Conservation (phyloP, 331 rosid species). For the Acacia pycnantha region DNA sequence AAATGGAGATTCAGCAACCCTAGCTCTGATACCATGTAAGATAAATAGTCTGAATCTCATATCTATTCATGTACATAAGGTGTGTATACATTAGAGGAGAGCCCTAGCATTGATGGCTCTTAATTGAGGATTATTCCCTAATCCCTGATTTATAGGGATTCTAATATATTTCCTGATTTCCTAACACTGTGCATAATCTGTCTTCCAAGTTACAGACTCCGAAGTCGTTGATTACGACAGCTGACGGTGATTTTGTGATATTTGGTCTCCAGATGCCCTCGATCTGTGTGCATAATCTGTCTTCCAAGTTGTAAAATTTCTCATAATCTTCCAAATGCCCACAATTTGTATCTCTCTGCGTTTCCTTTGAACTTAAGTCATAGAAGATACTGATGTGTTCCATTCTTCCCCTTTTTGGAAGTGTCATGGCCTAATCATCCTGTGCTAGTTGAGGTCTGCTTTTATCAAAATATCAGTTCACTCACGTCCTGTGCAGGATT, state of each 20-base stretch:
- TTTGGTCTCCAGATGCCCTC: neutral
- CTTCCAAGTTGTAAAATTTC: conserved; percentile 2
- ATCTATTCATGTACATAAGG: too few relatives aligned
- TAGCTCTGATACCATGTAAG: too few relatives aligned
- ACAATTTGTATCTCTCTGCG: neutral
- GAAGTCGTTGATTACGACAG: conserved; percentile 35
- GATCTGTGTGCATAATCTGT: conserved; percentile 9
- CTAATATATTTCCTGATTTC: too few relatives aligned
- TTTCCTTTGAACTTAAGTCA: neutral
- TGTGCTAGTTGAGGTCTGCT: neutral
- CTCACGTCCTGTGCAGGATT: neutral
- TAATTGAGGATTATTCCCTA: too few relatives aligned
- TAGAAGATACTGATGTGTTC: neutral
- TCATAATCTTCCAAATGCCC: neutral
- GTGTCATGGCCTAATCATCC: neutral
- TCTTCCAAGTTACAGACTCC: conserved; percentile 40
- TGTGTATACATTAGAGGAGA: too few relatives aligned
- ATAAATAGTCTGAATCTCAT: too few relatives aligned
- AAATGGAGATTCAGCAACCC: too few relatives aligned
- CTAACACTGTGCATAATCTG: too few relatives aligned
- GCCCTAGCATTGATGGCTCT: too few relatives aligned
- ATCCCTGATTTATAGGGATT: too few relatives aligned
- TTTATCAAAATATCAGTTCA: neutral
- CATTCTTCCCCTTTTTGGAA: neutral
- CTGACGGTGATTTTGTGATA: neutral